Conservation (phyloP, 495 filamentous ascomycete genomes). For the Trichoderma reesei region DNA sequence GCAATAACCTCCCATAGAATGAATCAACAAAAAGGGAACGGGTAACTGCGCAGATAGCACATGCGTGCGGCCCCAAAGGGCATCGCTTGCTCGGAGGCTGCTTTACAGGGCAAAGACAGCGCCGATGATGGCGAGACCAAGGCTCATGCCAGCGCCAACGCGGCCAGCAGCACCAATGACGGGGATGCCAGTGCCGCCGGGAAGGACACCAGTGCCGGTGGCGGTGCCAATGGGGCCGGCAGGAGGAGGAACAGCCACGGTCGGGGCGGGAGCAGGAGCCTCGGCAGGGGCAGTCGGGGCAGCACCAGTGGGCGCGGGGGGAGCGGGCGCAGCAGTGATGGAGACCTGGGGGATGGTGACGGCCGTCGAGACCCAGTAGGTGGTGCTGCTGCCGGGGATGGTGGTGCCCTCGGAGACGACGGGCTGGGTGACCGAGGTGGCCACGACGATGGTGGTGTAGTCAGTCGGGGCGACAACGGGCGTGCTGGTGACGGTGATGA, state of each 20-base stretch:
- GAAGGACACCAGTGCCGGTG: conserved; percentile 16
- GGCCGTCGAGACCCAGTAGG: conserved; percentile 44
- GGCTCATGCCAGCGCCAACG: conserved; percentile 27
- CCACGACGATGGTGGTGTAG: conserved; percentile 52
- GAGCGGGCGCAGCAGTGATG: conserved; percentile 49
- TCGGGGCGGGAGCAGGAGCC: conserved; percentile 16
- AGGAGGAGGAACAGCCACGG: conserved; percentile 11
- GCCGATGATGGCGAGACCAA: conserved; percentile 28
- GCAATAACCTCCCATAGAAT: background rate
- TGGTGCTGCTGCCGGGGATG: conserved; percentile 45
- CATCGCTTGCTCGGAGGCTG: background rate
- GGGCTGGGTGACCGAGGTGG: conserved; percentile 41
- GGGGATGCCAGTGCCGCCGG: conserved; percentile 17
- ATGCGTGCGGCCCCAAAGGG: background rate
- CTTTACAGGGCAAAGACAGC: conserved; percentile 28
- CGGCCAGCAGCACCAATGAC: conserved; percentile 20
- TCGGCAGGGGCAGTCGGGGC: conserved; percentile 16
- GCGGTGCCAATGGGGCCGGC: conserved; percentile 21
- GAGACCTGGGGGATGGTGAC: conserved; percentile 65
- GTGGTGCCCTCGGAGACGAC: conserved; percentile 38
- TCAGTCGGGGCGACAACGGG: conserved; percentile 33
- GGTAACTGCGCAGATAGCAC: background rate
- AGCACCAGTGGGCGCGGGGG: conserved; percentile 26
- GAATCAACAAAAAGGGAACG: background rate
- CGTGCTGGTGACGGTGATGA: conserved; percentile 43